Evolutionary conservation across 345 rosid genomes (phyloP).

Genomic region (Lenwebbia sp.): DNA sequence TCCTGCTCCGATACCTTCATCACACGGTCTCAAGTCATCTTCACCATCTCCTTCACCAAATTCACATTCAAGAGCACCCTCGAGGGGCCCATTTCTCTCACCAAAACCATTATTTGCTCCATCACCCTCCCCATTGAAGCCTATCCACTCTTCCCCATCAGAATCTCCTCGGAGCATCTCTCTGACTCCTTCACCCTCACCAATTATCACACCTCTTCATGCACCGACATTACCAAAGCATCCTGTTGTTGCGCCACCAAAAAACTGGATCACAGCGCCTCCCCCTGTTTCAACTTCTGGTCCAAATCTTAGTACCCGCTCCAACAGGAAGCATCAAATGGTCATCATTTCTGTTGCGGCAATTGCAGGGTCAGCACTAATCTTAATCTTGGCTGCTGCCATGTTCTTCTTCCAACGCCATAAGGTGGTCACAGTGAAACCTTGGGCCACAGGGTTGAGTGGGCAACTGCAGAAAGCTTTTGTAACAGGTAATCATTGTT

Average conservation of each 20-base stretch:
- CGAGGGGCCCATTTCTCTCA: slow-evolving; percentile 5
- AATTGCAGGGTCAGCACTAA: slow-evolving; percentile 29
- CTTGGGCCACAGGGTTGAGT: slow-evolving; percentile 84
- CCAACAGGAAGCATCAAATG: slow-evolving; percentile 15
- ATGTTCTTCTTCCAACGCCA: slow-evolving; percentile 33
- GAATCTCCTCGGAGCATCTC: slow-evolving; percentile 11
- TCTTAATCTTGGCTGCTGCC: slow-evolving; percentile 24
- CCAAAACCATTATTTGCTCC: slow-evolving; percentile 16
- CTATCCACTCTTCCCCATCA: slow-evolving; percentile 9
- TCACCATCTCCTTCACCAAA: slow-evolving; percentile 16
- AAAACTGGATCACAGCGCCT: background rate
- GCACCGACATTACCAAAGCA: slow-evolving; percentile 7
- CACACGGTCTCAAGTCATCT: background rate
- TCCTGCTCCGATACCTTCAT: slow-evolving; percentile 1
- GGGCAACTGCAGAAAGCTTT: slow-evolving; percentile 84
- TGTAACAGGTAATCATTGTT: slow-evolving; percentile 43
- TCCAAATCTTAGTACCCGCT: background rate
- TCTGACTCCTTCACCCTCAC: slow-evolving; percentile 26
- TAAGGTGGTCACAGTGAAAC: slow-evolving; percentile 69
- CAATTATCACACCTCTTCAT: slow-evolving; percentile 12
- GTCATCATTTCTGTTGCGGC: slow-evolving; percentile 20
- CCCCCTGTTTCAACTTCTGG: slow-evolving; percentile 23
- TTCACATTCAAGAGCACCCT: background rate
- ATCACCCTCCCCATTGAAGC: slow-evolving; percentile 13
- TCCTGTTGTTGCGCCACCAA: slow-evolving; percentile 9